Evolutionary conservation across 2,329 filamentous ascomycete genomes (phyloP), one percentile per base, ranked within the genome.

Genomic region (Hymenoscyphus linearis): DNA sequence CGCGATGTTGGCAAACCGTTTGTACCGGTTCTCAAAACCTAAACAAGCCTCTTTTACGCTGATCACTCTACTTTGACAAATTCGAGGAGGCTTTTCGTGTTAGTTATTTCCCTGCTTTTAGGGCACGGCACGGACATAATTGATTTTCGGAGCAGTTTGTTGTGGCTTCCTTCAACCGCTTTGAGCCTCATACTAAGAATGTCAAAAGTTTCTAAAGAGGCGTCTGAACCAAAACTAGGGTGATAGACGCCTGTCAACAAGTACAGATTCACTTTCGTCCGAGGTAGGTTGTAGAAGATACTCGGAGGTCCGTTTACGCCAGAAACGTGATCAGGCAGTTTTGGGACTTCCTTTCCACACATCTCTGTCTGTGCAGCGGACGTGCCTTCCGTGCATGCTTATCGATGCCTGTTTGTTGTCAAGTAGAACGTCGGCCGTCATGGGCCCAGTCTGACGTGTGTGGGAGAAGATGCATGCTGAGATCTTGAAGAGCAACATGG

Each of bases 261-360:
- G 18, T 47, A 47, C 37, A 40, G 3, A n/a, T 44, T 44, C 31
- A 44, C 40, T 10, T 44, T 44, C 40, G 40, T 47, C 40, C 40
- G 40, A 47, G 40, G n/a, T 2, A 22, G 4, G 16, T 44, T 44
- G 40, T 18, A 22, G n/a, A 44, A n/a, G 40, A 31, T 47, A 12
- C 22, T 60, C 58, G 58, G 58, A 60, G 18, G 52, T 60, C 58
- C 58, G 57, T 31, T 31, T 31, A 31, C 31, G 40, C 40, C 36
- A 25, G 26, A 57, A 55, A 60, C 58, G 36, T 60, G 58, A 60
- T 47, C 37, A 47, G 9, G 40, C 18, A 10, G 9, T 22, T 47
- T 16, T 18, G 16, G 37, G 37, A 5, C n/a, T 7, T 40, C n/a
- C n/a, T 16, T 44, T 22, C 40, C 40, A 55, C 31, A 12, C 52